Percentiles rank a stretch among this genome's conserved stretches.
phyloP scores from a whole-genome alignment of 2,329 filamentous ascomycete genomes.

The Acarospora socialis region DNA sequence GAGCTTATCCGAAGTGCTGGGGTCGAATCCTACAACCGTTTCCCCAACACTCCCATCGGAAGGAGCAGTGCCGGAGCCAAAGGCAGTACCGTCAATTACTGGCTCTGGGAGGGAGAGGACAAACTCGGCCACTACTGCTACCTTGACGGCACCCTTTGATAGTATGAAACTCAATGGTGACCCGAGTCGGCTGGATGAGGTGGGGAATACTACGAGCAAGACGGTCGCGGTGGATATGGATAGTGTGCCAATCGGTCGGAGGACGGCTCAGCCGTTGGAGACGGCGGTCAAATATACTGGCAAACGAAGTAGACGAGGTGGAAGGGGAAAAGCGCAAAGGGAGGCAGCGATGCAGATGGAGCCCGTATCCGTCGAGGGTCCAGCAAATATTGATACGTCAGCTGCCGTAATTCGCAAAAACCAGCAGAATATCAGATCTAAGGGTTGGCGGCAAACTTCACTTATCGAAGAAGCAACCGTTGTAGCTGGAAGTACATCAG shows the following conservation, averaged over 20 bases:
- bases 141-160: background rate
- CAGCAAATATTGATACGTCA: constrained; percentile 20
- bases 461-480: constrained; percentile 47
- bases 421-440: constrained; percentile 18
- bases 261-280: constrained; percentile 16
- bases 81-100: too few species aligned
- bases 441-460: constrained; percentile 55
- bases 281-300: constrained; percentile 16
- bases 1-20: too few species aligned
- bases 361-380: constrained; percentile 16
- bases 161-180: background rate
- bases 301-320: constrained; percentile 32
- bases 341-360: constrained; percentile 28
- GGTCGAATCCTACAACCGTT: too few species aligned
- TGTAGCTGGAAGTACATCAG: constrained; percentile 32
- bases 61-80: too few species aligned
- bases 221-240: background rate
- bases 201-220: background rate
- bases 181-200: background rate
- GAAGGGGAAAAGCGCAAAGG: constrained; percentile 31
- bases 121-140: background rate
- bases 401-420: constrained; percentile 12
- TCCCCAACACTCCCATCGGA: too few species aligned
- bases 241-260: constrained; percentile 12
- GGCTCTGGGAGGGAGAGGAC: background rate